phyloP scores from a whole-genome alignment of 2,329 filamentous ascomycete species.

The Talaromyces sp. region DNA sequence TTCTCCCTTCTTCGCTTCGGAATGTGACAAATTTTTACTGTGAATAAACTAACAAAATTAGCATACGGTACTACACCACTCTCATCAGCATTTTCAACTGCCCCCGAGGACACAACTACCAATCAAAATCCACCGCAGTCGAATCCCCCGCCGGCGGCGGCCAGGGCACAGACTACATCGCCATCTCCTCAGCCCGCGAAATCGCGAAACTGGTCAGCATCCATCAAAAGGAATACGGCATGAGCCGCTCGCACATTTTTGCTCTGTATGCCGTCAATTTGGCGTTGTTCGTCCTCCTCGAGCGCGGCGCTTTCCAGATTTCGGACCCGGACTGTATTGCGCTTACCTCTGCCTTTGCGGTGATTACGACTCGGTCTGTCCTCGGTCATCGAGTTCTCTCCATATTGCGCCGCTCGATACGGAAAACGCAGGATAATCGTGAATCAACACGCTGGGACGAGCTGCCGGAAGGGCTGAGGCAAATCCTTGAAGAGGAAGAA shows the following conservation, averaged over 20 bases:
- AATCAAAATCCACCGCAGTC: neutral
- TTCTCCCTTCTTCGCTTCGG: neutral
- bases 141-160: constrained; percentile 5
- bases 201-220: constrained; percentile 26
- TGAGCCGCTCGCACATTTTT: constrained; percentile 32
- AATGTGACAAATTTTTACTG: neutral
- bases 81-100: constrained; percentile 33
- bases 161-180: constrained; percentile 13
- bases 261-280: constrained; percentile 35
- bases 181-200: constrained; percentile 24
- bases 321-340: constrained; percentile 30
- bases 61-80: constrained; percentile 31
- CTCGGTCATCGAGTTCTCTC: constrained; percentile 31
- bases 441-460: constrained; percentile 4
- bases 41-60: constrained; percentile 12
- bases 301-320: constrained; percentile 22
- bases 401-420: constrained; percentile 30
- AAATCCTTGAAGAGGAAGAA: constrained; percentile 28
- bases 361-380: constrained; percentile 28
- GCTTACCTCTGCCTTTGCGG: constrained; percentile 28
- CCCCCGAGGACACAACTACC: constrained; percentile 15
- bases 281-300: constrained; percentile 29
- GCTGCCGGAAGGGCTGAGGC: constrained; percentile 24
- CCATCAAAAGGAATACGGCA: constrained; percentile 28
- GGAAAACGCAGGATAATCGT: constrained; percentile 2